Evolutionary conservation across 2,329 filamentous ascomycete species (phyloP).

Genomic region (Pezicula carpinea): DNA sequence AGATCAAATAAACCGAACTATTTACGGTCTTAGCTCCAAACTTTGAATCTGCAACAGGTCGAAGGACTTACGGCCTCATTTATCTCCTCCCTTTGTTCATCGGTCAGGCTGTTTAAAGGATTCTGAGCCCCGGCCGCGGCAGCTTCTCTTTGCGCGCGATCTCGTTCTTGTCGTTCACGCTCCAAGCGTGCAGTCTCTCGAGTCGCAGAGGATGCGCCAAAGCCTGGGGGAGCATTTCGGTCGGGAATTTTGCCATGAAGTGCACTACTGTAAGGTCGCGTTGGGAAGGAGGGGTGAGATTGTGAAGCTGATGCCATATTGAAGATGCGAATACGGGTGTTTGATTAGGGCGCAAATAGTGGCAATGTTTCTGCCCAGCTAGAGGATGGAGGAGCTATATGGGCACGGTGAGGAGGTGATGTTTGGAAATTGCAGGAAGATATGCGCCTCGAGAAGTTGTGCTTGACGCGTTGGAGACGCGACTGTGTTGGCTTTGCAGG

Average conservation of each 20-base stretch:
- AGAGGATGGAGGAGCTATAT: background rate
- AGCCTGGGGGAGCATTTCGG: slow-evolving; percentile 31
- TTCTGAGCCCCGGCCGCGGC: slow-evolving; percentile 12
- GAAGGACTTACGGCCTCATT: slow-evolving; percentile 73
- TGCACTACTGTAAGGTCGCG: slow-evolving; percentile 26
- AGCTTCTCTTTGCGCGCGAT: slow-evolving; percentile 18
- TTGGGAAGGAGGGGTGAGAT: slow-evolving; percentile 48
- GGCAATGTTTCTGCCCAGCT: background rate
- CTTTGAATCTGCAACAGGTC: background rate
- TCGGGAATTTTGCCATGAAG: slow-evolving; percentile 49
- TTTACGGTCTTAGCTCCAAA: background rate
- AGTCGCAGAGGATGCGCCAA: slow-evolving; percentile 30
- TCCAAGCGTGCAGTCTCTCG: slow-evolving; percentile 35
- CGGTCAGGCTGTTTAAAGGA: slow-evolving; percentile 50
- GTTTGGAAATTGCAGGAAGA: background rate
- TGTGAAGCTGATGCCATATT: slow-evolving; percentile 38
- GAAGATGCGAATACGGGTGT: too few relatives aligned
- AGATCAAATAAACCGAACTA: slow-evolving; percentile 95
- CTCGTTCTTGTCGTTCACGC: slow-evolving; percentile 30
- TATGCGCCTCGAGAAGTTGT: background rate
- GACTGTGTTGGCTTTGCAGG: too few relatives aligned
- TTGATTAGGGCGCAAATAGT: too few relatives aligned
- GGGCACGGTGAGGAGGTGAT: background rate
- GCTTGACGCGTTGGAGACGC: too few relatives aligned
- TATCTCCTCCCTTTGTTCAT: slow-evolving; percentile 90